These are phyloP conservation scores for Schwanniomyces vanrijiae DNA, from an alignment of 805 yeast species.

Conservation along the genomic window DNA sequence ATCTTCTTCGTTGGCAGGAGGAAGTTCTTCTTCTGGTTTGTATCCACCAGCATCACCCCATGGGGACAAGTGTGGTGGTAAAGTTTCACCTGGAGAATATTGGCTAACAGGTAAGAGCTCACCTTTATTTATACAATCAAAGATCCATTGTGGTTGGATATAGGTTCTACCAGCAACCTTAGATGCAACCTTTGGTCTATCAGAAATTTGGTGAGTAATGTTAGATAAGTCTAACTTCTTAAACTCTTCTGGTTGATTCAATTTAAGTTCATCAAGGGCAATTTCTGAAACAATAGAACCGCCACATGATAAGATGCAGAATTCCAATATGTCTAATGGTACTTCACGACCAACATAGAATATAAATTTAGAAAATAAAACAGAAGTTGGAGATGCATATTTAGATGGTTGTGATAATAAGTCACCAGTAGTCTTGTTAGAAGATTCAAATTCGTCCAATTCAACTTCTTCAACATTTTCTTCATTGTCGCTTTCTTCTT, in stretches of 20 bases:
- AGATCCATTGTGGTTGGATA: constrained; percentile 97
- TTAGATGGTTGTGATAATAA: constrained; percentile 63
- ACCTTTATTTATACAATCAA: constrained; percentile 83
- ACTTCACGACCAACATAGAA: constrained; percentile 96
- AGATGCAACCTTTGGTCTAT: constrained; percentile 77
- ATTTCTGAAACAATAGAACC: constrained; percentile 86
- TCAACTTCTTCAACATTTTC: constrained; percentile 22
- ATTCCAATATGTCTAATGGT: constrained; percentile 86
- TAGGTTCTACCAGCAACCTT: constrained; percentile 91
- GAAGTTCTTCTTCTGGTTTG: constrained; percentile 67
- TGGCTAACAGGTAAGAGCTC: constrained; percentile 71
- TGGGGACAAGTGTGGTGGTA: constrained; percentile 97
- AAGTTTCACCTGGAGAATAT: constrained; percentile 90
- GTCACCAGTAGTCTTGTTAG: constrained; percentile 68
- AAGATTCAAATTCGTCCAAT: constrained; percentile 71
- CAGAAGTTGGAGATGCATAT: constrained; percentile 56
- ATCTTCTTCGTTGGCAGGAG: constrained; percentile 43
- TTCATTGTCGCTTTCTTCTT: constrained; percentile 14
- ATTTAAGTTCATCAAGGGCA: constrained; percentile 71
- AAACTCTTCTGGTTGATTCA: constrained; percentile 45
- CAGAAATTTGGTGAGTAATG: constrained; percentile 92
- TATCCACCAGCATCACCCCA: constrained; percentile 97
- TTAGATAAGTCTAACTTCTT: constrained; percentile 57
- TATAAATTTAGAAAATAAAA: constrained; percentile 69
- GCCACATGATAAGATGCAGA: constrained; percentile 81